Percentiles rank a stretch among this genome's conserved stretches.
Conservation (phyloP, 73 alveolate genomes). For the Blepharisma stoltei region DNA sequence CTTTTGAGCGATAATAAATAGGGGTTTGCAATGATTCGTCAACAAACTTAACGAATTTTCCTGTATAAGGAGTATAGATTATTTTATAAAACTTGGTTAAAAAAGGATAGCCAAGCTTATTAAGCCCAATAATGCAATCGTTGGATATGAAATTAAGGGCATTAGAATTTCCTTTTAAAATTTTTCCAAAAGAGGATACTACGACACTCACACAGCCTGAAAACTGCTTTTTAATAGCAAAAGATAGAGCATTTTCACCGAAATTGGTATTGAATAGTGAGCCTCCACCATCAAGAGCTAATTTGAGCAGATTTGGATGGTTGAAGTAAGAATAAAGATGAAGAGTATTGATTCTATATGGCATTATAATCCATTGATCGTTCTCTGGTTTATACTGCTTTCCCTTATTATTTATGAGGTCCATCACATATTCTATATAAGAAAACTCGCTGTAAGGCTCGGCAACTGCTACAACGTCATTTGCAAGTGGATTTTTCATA, state of each 20-base stretch:
- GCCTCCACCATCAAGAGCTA: neutral
- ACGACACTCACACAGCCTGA: neutral
- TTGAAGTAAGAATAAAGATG: slow-evolving; percentile 9
- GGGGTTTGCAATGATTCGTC: too few relatives aligned
- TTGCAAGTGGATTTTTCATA: too few relatives aligned
- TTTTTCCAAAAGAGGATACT: neutral
- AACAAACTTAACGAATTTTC: too few relatives aligned
- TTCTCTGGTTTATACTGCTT: neutral
- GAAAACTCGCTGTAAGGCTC: neutral
- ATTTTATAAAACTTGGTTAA: too few relatives aligned
- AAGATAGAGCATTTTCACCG: neutral
- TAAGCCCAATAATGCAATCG: too few relatives aligned
- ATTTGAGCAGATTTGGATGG: neutral
- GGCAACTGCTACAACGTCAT: too few relatives aligned
- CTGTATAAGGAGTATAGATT: too few relatives aligned
- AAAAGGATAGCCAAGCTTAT: too few relatives aligned
- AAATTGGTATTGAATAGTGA: neutral
- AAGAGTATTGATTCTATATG: neutral
- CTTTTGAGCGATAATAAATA: too few relatives aligned
- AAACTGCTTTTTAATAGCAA: neutral
- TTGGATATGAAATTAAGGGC: too few relatives aligned
- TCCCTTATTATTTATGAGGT: neutral
- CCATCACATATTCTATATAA: neutral
- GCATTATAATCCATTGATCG: slow-evolving; percentile 15
- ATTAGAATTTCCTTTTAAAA: too few relatives aligned